Base-by-base conservation (phyloP, 1,284 basidiomycete genomes). In the Hortiboletus rubellus region DNA sequence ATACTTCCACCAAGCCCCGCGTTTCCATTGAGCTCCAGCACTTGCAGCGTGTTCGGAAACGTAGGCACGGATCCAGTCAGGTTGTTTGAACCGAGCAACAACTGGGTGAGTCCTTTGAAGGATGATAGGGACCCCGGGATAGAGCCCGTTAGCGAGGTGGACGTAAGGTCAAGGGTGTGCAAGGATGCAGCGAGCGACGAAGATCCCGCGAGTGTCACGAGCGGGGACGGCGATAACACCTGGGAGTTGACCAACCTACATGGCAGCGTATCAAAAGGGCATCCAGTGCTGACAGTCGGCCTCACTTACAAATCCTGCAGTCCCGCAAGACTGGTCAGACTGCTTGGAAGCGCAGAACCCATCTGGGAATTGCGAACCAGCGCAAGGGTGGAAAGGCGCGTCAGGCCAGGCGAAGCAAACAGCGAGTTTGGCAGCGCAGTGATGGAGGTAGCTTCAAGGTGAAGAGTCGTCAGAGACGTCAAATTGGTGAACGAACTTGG, bases 381-480 rank as follows among this genome's bases (percentile, higher is more conserved):
- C 8, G 72, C 72, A 31, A 83, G 61, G 27, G 77, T 72, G 4
- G 73, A 72, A n/a, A 83, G 59, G 15, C 66, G 71, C 33, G 68
- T 71, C 33, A 76, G 60, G 2, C 66, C 67, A 34, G 66, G 66
- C 3, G 72, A 70, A 12, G 69, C 59, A 58, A 77, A 76, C 34
- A 79, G 33, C 40, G 66, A 65, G 53, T 76, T 66, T 3, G 76
- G 75, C n/a, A 80, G 58, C 14, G 73, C 61, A 17, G 68, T 70
- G 41, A 83, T 71, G 2, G 73, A 74, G 3, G 82, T 83, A 2
- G 77, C 75, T 66, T 82, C 75, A 7, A 82, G 66, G 56, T 79
- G 73, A n/a, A 82, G 67, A 15, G 66, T 72, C 33, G 69, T 65
- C 17, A 83, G 70, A 10, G 67, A 63, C 10, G 74, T 74, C 57